phyloP scores from a whole-genome alignment of 176 grass and related monocot species.

The Triticum dicoccoides region DNA sequence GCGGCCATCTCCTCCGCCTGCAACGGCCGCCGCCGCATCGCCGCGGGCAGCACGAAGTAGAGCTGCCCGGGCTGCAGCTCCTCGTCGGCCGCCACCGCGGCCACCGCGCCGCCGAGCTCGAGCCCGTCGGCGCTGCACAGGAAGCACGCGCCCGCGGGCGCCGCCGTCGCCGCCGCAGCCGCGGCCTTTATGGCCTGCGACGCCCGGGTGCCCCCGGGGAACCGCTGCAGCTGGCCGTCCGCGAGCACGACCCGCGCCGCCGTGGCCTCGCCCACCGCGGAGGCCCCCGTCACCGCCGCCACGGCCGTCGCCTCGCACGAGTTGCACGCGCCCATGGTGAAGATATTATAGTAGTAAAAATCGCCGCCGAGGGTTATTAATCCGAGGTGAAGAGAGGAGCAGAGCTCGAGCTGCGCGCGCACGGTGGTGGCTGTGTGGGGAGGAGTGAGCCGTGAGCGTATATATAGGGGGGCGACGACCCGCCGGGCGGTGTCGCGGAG shows the following conservation, averaged over 20 bases:
- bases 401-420: neutral
- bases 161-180: neutral
- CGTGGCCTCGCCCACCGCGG: constrained; percentile 26
- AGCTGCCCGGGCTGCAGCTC: constrained; percentile 84
- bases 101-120: constrained; percentile 53
- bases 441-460: constrained; percentile 15
- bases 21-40: constrained; percentile 61
- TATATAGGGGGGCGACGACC: constrained; percentile 11
- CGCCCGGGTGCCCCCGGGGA: constrained; percentile 50
- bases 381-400: neutral
- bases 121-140: constrained; percentile 80
- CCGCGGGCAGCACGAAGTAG: constrained; percentile 77
- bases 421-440: neutral
- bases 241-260: constrained; percentile 58
- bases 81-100: constrained; percentile 36
- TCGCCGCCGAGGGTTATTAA: neutral
- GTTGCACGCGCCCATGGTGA: constrained; percentile 66
- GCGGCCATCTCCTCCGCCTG: constrained; percentile 77
- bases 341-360: neutral
- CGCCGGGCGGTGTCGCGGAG: neutral
- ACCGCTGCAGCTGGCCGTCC: constrained; percentile 66
- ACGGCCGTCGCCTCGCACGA: constrained; percentile 68
- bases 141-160: constrained; percentile 28
- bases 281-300: constrained; percentile 20
- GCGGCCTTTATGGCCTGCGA: constrained; percentile 51